Conservation (phyloP, 2,329 filamentous ascomycete genomes). For the Claviceps humidiphila region DNA sequence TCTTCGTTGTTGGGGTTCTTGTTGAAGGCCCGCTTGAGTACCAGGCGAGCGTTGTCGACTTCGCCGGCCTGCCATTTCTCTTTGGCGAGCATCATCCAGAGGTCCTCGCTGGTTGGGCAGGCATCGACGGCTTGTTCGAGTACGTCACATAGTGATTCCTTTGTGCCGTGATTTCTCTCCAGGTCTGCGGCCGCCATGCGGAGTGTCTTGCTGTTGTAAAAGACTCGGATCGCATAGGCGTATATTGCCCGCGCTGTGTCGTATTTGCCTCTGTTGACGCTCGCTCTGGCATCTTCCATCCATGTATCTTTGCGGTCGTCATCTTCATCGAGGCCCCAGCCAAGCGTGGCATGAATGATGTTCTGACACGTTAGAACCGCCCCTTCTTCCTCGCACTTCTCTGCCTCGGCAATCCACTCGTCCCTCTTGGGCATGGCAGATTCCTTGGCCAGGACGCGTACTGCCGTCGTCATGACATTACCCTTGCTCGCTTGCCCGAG, state of each 20-base stretch:
- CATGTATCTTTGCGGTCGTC: conserved; percentile 93
- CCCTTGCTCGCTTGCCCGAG: conserved; percentile 64
- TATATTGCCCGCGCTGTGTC: conserved; percentile 91
- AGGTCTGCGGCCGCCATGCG: conserved; percentile 88
- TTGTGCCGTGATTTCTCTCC: conserved; percentile 77
- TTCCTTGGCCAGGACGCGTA: conserved; percentile 77
- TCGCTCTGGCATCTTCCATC: conserved; percentile 81
- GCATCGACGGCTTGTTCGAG: conserved; percentile 90
- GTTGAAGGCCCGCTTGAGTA: conserved; percentile 81
- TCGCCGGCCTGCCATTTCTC: conserved; percentile 88
- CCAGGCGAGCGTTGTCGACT: conserved; percentile 71
- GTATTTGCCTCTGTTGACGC: conserved; percentile 69
- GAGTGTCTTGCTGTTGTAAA: conserved; percentile 73
- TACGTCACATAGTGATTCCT: conserved; percentile 69
- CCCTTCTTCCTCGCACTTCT: conserved; percentile 87
- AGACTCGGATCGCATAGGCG: conserved; percentile 77
- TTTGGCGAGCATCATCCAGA: conserved; percentile 93
- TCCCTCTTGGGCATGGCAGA: conserved; percentile 95
- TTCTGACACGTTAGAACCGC: conserved; percentile 74
- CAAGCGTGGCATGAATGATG: conserved; percentile 85
- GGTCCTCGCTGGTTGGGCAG: conserved; percentile 76
- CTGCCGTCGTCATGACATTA: conserved; percentile 88
- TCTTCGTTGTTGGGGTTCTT: conserved; percentile 96
- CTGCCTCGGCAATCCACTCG: conserved; percentile 91
- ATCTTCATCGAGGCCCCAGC: conserved; percentile 87